Conservation (phyloP, 1,284 basidiomycete genomes). For the Apiotrichum brassicae region DNA sequence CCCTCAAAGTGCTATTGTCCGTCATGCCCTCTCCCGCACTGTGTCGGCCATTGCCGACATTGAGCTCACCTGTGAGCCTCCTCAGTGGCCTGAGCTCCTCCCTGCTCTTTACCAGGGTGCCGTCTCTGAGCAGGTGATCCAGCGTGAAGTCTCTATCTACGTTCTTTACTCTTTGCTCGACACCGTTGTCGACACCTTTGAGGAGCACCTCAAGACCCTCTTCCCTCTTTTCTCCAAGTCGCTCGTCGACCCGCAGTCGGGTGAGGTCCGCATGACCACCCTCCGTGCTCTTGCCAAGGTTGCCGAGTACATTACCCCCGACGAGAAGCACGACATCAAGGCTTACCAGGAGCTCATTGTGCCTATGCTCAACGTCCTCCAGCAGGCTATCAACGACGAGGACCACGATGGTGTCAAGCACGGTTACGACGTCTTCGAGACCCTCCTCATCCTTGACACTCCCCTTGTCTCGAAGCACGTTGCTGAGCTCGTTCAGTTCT, state of each 20-base stretch:
- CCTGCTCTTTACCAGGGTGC: constrained; percentile 81
- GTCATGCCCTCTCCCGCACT: constrained; percentile 83
- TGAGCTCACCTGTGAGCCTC: constrained; percentile 66
- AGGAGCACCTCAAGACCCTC: constrained; percentile 67
- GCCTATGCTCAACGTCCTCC: constrained; percentile 82
- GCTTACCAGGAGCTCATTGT: constrained; percentile 86
- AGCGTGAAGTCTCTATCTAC: constrained; percentile 87
- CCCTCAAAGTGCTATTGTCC: constrained; percentile 57
- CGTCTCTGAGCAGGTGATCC: constrained; percentile 60
- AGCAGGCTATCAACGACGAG: constrained; percentile 72
- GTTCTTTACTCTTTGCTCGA: constrained; percentile 90
- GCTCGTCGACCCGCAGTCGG: constrained; percentile 79
- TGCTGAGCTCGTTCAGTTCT: constrained; percentile 80
- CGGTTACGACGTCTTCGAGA: constrained; percentile 93
- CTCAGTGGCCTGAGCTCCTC: constrained; percentile 78
- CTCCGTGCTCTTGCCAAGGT: constrained; percentile 84
- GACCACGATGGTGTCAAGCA: constrained; percentile 81
- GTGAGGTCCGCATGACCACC: constrained; percentile 87
- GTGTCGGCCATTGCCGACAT: constrained; percentile 87
- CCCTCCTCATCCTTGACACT: constrained; percentile 87
- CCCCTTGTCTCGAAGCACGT: constrained; percentile 87
- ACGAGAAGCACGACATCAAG: constrained; percentile 82
- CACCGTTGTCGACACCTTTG: constrained; percentile 81
- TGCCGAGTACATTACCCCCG: constrained; percentile 84
- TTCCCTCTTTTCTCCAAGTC: constrained; percentile 76